Conservation (phyloP, 495 filamentous ascomycete genomes). For the Diplogelasinospora grovesii region DNA sequence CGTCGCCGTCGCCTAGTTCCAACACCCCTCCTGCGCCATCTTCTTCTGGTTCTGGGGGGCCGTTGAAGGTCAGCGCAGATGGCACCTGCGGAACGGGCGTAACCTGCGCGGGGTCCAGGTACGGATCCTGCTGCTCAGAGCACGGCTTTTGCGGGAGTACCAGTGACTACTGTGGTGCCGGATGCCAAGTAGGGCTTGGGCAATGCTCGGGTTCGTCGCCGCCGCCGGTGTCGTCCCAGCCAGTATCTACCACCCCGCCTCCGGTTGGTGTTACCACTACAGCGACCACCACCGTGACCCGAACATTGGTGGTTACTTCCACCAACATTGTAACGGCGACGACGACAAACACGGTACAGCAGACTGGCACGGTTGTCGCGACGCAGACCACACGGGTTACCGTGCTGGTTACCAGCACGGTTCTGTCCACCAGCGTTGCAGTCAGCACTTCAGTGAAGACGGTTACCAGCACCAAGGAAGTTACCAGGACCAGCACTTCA, state of each 20-base stretch:
- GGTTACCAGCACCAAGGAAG: slow-evolving; percentile 7
- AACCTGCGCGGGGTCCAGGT: slow-evolving; percentile 35
- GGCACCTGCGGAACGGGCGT: slow-evolving; percentile 33
- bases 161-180: slow-evolving; percentile 30
- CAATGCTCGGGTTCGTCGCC: slow-evolving; percentile 13
- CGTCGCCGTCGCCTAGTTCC: neutral
- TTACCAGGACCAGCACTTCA: slow-evolving; percentile 6
- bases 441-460: slow-evolving; percentile 6
- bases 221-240: neutral
- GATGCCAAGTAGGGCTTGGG: slow-evolving; percentile 33
- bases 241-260: neutral
- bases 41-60: neutral
- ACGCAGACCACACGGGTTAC: slow-evolving; percentile 5
- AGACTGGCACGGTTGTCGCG: neutral
- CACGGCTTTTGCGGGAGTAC: slow-evolving; percentile 35
- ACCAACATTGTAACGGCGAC: slow-evolving; percentile 15
- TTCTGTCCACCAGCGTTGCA: slow-evolving; percentile 4
- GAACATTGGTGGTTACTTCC: slow-evolving; percentile 7
- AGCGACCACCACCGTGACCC: slow-evolving; percentile 1
- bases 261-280: neutral
- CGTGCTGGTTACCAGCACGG: slow-evolving; percentile 6
- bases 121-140: slow-evolving; percentile 36
- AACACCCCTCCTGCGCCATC: neutral
- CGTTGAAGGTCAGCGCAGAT: slow-evolving; percentile 20
- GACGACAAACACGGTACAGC: slow-evolving; percentile 6